Conservation (phyloP, 495 filamentous ascomycete genomes). For the Chaetomium tenue region DNA sequence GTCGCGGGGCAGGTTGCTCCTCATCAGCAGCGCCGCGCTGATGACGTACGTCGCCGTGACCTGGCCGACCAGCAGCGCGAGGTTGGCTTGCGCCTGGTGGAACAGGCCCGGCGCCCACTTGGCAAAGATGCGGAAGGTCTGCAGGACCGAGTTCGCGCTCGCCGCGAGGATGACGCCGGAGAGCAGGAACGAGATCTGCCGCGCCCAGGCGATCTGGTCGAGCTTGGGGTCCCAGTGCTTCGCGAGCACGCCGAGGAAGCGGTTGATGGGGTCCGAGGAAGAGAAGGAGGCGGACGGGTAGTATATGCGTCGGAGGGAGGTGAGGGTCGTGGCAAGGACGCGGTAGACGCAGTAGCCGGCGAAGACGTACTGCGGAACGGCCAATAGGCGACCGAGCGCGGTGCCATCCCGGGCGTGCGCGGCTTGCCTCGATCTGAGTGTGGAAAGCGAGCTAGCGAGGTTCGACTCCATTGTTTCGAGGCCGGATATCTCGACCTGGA, state of each 20-base stretch:
- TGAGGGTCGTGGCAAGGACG: conserved; percentile 63
- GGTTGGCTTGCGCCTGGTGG: conserved; percentile 59
- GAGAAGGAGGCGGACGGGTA: conserved; percentile 57
- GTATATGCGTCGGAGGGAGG: conserved; percentile 56
- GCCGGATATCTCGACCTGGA: conserved; percentile 74
- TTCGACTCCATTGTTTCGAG: conserved; percentile 70
- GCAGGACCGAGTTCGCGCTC: conserved; percentile 70
- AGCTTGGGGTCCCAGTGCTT: conserved; percentile 69
- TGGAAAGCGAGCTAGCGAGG: conserved; percentile 58
- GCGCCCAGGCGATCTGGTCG: conserved; percentile 68
- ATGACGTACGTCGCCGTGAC: conserved; percentile 79
- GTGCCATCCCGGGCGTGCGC: conserved; percentile 62
- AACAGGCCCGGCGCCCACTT: conserved; percentile 67
- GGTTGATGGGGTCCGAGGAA: conserved; percentile 72
- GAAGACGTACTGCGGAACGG: conserved; percentile 62
- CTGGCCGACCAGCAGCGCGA: conserved; percentile 71
- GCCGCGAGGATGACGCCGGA: conserved; percentile 74
- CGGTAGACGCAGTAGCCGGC: conserved; percentile 75
- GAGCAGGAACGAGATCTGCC: conserved; percentile 73
- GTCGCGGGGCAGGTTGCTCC: conserved; percentile 69
- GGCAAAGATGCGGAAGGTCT: conserved; percentile 72
- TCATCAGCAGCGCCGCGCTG: conserved; percentile 65
- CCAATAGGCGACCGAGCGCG: conserved; percentile 56
- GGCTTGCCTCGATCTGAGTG: conserved; percentile 57
- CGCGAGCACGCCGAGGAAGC: conserved; percentile 68